phyloP scores from a whole-genome alignment of 768 basidiomycete species.

The Cystoderma amianthinum region DNA sequence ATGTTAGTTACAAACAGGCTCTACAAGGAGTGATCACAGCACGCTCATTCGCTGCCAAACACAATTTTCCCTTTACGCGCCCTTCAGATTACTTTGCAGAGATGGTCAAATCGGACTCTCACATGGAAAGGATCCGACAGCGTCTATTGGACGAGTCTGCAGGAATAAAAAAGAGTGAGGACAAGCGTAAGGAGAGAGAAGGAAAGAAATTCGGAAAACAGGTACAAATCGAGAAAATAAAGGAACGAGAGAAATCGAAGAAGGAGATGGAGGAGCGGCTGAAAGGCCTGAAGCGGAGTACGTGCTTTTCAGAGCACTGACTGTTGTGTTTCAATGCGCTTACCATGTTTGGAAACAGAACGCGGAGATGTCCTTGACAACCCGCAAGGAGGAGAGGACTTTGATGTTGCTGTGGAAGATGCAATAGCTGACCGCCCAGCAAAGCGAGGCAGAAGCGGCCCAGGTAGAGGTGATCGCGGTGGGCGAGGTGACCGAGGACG shows the following conservation, averaged over 20 bases:
- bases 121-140: conserved; percentile 96
- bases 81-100: conserved; percentile 96
- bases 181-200: conserved; percentile 85
- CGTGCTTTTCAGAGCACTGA: too few relatives aligned
- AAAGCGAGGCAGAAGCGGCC: conserved; percentile 39
- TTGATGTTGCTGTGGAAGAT: conserved; percentile 89
- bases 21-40: conserved; percentile 77
- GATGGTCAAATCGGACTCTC: conserved; percentile 95
- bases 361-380: conserved; percentile 77
- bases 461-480: not conserved
- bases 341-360: too few relatives aligned
- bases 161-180: conserved; percentile 85
- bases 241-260: conserved; percentile 83
- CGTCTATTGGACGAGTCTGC: conserved; percentile 84
- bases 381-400: conserved; percentile 53
- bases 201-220: conserved; percentile 99
- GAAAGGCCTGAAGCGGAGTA: conserved; percentile 88
- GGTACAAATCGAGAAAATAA: conserved; percentile 90
- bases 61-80: conserved; percentile 81
- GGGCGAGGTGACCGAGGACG: conserved; percentile 28
- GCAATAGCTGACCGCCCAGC: conserved; percentile 70
- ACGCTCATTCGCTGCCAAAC: conserved; percentile 67
- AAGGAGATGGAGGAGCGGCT: conserved; percentile 88
- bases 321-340: too few relatives aligned
- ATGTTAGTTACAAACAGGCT: conserved; percentile 90